Base-by-base conservation (phyloP, 78 protist species). In the Speleostelium caveatum region DNA sequence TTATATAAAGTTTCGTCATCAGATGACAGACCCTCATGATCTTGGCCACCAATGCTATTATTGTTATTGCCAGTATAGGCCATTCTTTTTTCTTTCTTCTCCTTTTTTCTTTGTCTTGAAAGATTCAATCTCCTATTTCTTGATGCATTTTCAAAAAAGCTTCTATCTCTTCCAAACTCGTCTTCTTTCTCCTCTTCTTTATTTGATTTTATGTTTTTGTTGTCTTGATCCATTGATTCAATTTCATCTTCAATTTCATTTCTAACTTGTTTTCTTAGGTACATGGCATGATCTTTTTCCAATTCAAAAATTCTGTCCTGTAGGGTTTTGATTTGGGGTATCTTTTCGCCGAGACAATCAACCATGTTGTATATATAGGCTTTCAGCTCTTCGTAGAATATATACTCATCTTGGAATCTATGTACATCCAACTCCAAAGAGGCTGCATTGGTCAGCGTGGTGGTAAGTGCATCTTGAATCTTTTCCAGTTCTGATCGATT, bases 141-240 rank as follows among this genome's bases (percentile, higher is more conserved):
- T 67, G 76, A 67, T 2, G 68, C 2, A 10, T 65, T 67, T 49
- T 79, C 69, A 55, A 28, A 79, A 35, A 67, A 35, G 21, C n/a
- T 35, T 67, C 89, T 66, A 45, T 65, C 75, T 67, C 89, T 79
- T 28, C 89, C 89, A 79, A 79, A 79, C 33, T 79, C 89, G 55
- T 79, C 89, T n/a, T 61, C 87, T 33, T 79, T 72, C 8, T 56
- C n/a, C 5, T 74, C 3, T 4, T 66, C 22, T 0, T 35, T 21
- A 17, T 59, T 26, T 16, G 26, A 17, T 17, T 61, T 42, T 19
- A 26, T 61, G 14, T 33, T 60, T 22, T 19, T 74, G 67, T 56
- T 73, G 14, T 4, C 10, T 45, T 45, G 53, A 51, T 33, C 28
- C 19, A 28, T 71, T 30, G 17, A 26, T 1, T 51, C n/a, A 71